A percentile compares a stretch with the other conserved stretches of the same genome.
These are phyloP conservation scores for Podaxis sp. DNA, from an alignment of 768 basidiomycete species.

Conservation along the genomic window DNA sequence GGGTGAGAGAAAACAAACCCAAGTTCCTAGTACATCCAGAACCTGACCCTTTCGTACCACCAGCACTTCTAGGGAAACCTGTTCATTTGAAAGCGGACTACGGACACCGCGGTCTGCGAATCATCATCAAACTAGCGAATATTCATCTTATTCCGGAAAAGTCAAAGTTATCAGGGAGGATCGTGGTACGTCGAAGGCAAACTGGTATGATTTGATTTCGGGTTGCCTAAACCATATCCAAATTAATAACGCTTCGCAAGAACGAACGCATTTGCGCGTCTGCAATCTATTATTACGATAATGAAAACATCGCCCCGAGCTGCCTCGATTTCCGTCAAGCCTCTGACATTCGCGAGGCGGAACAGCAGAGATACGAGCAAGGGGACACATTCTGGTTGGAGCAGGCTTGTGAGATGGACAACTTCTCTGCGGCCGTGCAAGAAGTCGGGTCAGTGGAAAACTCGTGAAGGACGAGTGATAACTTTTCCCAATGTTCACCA, in stretches of 20 bases:
- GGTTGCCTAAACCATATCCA: neutral
- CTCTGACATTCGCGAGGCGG: neutral
- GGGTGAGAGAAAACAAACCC: neutral
- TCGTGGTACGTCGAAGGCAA: constrained; percentile 20
- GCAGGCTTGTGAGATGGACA: constrained; percentile 20
- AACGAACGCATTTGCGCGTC: constrained; percentile 24
- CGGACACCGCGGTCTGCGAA: constrained; percentile 16
- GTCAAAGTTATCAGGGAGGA: constrained; percentile 20
- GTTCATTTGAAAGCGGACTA: constrained; percentile 1
- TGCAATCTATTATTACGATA: constrained; percentile 20
- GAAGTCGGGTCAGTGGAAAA: constrained; percentile 27
- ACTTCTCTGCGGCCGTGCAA: constrained; percentile 20
- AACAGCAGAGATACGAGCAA: constrained; percentile 19
- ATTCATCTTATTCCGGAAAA: constrained; percentile 22
- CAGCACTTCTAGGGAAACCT: constrained; percentile 25
- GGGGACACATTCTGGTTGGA: constrained; percentile 23
- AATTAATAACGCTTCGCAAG: neutral
- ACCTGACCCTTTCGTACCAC: constrained; percentile 19
- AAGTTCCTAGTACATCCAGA: constrained; percentile 25
- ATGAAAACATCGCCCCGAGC: constrained; percentile 17
- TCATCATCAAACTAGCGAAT: constrained; percentile 22
- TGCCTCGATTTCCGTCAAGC: constrained; percentile 19
- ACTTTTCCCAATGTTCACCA: constrained; percentile 38
- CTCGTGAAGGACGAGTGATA: constrained; percentile 27
- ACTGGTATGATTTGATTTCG: neutral